Percentiles rank a stretch among this genome's conserved stretches.
These are phyloP conservation scores for Chaetomiaceae sp. DNA, from an alignment of 2,329 filamentous ascomycete species.

Conservation along the genomic window DNA sequence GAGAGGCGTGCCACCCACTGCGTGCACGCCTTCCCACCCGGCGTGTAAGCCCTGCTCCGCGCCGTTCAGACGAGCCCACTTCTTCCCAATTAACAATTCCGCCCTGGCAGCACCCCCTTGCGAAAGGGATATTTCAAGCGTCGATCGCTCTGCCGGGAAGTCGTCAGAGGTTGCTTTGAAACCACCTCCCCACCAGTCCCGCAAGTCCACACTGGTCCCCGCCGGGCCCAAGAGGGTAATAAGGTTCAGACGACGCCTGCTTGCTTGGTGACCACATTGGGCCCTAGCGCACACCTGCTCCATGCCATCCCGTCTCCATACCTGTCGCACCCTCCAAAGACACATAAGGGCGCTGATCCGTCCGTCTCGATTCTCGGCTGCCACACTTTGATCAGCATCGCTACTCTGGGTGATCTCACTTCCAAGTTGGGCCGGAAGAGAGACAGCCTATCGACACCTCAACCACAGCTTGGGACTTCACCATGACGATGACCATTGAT, in stretches of 20 bases:
- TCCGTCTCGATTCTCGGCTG: conserved; percentile 30
- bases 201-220: conserved; percentile 26
- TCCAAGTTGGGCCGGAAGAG: conserved; percentile 13
- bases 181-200: conserved; percentile 32
- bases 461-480: background rate
- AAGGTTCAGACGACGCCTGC: conserved; percentile 40
- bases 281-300: conserved; percentile 34
- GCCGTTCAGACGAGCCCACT: conserved; percentile 13
- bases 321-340: conserved; percentile 38
- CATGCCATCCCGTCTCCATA: conserved; percentile 24
- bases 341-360: conserved; percentile 61
- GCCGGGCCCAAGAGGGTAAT: conserved; percentile 35
- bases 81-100: conserved; percentile 18
- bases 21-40: conserved; percentile 18
- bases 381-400: conserved; percentile 44
- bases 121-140: conserved; percentile 48
- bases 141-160: conserved; percentile 50
- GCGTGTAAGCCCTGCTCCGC: conserved; percentile 18
- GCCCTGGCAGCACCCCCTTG: conserved; percentile 30
- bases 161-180: conserved; percentile 46
- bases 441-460: conserved; percentile 7
- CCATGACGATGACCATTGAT: conserved; percentile 42
- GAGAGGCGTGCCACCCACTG: conserved; percentile 12
- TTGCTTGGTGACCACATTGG: conserved; percentile 36
- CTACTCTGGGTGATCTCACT: conserved; percentile 26